These are phyloP conservation scores for Ophiocordyceps unilateralis DNA, from an alignment of 2,329 filamentous ascomycete species.

Conservation along the genomic window DNA sequence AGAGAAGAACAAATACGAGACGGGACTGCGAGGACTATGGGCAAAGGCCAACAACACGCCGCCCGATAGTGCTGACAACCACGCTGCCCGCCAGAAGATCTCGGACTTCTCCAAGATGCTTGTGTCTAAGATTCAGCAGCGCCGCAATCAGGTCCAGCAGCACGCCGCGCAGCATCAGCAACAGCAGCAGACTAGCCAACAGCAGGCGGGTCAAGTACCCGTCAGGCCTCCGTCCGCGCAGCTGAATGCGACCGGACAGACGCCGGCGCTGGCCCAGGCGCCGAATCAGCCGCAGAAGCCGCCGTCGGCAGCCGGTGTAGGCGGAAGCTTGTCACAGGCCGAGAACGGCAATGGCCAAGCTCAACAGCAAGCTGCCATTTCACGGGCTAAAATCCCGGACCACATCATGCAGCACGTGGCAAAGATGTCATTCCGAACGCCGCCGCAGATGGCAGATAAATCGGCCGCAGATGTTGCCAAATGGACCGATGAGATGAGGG, in stretches of 20 bases:
- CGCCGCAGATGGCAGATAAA: constrained; percentile 23
- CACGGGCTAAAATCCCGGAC: constrained; percentile 20
- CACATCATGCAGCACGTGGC: constrained; percentile 29
- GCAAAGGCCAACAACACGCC: constrained; percentile 29
- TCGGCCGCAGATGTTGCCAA: constrained; percentile 24
- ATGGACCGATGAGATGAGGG: constrained; percentile 30
- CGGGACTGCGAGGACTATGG: constrained; percentile 37
- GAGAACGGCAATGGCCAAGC: not conserved
- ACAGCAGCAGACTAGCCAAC: constrained; percentile 1
- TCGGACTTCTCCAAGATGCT: constrained; percentile 43
- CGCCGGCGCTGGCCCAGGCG: constrained; percentile 5
- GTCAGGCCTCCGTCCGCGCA: constrained; percentile 1
- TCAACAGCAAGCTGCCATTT: constrained; percentile 3
- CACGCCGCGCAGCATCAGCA: constrained; percentile 8
- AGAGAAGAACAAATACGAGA: constrained; percentile 42
- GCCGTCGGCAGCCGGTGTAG: not conserved
- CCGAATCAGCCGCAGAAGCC: constrained; percentile 5
- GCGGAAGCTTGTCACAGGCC: not conserved
- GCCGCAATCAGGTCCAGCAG: constrained; percentile 17
- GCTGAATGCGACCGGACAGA: constrained; percentile 4
- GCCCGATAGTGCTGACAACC: constrained; percentile 29
- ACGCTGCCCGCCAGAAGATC: constrained; percentile 38
- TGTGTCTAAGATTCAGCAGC: constrained; percentile 28
- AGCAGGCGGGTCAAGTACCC: not conserved
- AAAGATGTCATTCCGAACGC: constrained; percentile 28